phyloP scores from a whole-genome alignment of 257 asterid species.

The Rauvolfia tetraphylla region DNA sequence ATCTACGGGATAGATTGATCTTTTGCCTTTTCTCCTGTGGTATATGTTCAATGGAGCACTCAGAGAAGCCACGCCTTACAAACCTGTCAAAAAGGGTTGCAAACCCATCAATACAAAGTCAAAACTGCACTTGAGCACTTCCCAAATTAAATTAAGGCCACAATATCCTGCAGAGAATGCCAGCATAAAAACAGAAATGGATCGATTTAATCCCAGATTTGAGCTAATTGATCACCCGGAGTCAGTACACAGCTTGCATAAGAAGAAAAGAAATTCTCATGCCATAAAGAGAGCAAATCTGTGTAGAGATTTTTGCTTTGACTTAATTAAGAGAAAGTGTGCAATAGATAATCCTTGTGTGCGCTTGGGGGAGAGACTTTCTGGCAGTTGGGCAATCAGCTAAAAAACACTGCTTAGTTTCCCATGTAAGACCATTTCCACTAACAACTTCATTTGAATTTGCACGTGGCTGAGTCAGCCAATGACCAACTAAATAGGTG shows the following conservation, averaged over 20 bases:
- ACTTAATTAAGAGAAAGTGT: not conserved
- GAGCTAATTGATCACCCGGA: not conserved
- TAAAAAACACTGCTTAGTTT: not conserved
- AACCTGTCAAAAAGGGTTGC: slow-evolving; percentile 49
- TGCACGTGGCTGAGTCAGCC: not conserved
- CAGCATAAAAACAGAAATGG: not conserved
- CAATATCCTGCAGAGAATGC: not conserved
- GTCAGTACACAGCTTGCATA: not conserved
- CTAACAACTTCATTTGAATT: not conserved
- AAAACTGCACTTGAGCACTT: not conserved
- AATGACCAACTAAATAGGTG: not conserved
- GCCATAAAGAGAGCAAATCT: too few species aligned
- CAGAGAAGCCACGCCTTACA: slow-evolving; percentile 88
- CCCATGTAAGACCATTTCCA: not conserved
- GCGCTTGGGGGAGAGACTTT: not conserved
- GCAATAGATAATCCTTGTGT: not conserved
- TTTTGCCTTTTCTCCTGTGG: slow-evolving; percentile 71
- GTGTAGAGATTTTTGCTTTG: not conserved
- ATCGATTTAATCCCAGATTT: not conserved
- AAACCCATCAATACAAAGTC: not conserved
- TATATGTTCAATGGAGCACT: slow-evolving; percentile 63
- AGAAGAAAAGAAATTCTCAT: not conserved
- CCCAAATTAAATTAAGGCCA: not conserved
- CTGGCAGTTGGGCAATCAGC: not conserved
- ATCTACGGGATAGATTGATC: slow-evolving; percentile 71